Base-by-base conservation (phyloP, 768 basidiomycete species). In the Mycena haematopus region DNA sequence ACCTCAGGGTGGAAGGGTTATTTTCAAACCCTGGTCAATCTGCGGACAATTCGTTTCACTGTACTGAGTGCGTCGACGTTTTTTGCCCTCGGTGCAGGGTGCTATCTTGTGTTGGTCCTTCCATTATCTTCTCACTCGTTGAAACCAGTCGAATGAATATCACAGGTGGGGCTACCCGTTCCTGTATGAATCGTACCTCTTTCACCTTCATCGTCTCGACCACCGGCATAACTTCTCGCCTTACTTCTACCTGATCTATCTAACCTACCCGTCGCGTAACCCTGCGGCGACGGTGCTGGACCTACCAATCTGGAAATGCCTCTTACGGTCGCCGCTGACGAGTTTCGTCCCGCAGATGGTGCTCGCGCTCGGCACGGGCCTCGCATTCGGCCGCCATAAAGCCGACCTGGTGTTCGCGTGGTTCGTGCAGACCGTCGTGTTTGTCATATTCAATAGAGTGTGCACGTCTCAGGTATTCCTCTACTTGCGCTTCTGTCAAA, bases 171-270 rank as follows among this genome's bases (percentile, higher is more conserved):
- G 97, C 19, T 82, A 90, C 65, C 90, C 96, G 0, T 97, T 99
- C 79, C 75, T 99, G 21, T 81, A 91, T 58, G 92, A 99, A 73
- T 89, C 97, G 1, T 99, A 95, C 74, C 80, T 99, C 15, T 99
- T 99, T 73, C 97, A 99, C 68, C 77, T 93, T 11, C 86, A 89
- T 65, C 86, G 97, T 21, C 86, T 93, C 21, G 97, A 99, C 76
- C 96, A 99, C 70, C 90, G 96, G 58, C 97, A 99, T 76, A 99
- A 99, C 74, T 99, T 99, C 76, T 95, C 96, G 7, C 93, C 95
- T 0, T 97, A 98, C 78, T 99, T 97, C 76, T 98, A 99, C 73
- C 87, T 91, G 35, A 94, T 91, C 40, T 98, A 99, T 74, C 86
- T 99, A 57, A 89, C 88, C 0, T 91, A 95, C 70, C 90, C 93